Conservation (phyloP, 1,139 yeast genomes). For the Lodderomyces elongisporus region DNA sequence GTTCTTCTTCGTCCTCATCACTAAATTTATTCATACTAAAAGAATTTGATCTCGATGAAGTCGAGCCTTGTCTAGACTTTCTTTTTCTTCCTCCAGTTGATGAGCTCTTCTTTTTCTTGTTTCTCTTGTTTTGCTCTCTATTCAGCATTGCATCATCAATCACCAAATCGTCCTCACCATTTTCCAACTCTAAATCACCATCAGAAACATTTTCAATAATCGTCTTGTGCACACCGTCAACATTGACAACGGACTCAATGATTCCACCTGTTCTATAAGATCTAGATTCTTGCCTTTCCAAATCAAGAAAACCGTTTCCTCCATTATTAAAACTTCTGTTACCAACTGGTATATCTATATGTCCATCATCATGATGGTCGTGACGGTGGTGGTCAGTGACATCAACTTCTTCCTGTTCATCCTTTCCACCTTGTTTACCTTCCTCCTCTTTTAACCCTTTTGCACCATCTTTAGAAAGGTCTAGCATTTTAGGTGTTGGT, state of each 20-base stretch:
- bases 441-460: too few species aligned
- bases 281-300: slow-evolving; percentile 32
- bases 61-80: neutral
- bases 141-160: neutral
- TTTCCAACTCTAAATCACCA: slow-evolving; percentile 19
- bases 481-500: neutral
- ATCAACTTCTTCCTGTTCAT: slow-evolving; percentile 27
- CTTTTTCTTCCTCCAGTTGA: slow-evolving; percentile 1
- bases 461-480: neutral
- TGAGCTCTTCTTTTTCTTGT: slow-evolving; percentile 7
- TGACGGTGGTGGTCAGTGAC: slow-evolving; percentile 19
- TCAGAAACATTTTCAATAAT: slow-evolving; percentile 64
- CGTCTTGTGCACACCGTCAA: slow-evolving; percentile 81
- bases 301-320: slow-evolving; percentile 8
- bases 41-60: slow-evolving; percentile 8
- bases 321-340: slow-evolving; percentile 1
- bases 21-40: slow-evolving; percentile 7
- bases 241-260: slow-evolving; percentile 77
- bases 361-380: slow-evolving; percentile 5
- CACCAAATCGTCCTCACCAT: slow-evolving; percentile 2
- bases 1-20: slow-evolving; percentile 9
- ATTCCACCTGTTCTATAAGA: slow-evolving; percentile 63
- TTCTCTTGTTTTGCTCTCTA: slow-evolving; percentile 5
- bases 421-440: slow-evolving; percentile 21
- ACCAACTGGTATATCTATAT: slow-evolving; percentile 5